Base-by-base conservation (phyloP, 441 rosid species). In the Adansonia rubrostipa region DNA sequence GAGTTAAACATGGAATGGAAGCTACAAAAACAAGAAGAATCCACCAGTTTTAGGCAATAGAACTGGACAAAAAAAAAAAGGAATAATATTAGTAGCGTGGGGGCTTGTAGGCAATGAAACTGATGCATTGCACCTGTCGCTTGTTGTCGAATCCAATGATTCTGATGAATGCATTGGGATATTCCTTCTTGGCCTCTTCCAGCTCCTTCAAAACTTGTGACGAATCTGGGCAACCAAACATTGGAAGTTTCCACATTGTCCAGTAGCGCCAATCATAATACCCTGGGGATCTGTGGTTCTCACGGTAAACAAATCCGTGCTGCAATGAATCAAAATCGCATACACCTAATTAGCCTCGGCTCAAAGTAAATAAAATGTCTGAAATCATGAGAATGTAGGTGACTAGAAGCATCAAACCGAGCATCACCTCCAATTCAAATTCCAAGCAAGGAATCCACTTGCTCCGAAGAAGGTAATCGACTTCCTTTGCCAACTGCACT, bases 101-200 rank as follows among this genome's bases (percentile, higher is more conserved):
- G 13, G 96, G 97, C 89, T 84, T 87, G 91, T 78, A 71, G 80
- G 92, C 95, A 45, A 92, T 88, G 93, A 92, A 90, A 85, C 92
- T 92, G 81, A 85, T 84, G 90, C 97, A 92, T 63, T 92, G 96
- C 40, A 89, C 92, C 86, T 94, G 94, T 50, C 93, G 94, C 9
- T 0, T 28, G 82, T 87, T 90, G 88, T 91, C 96, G 83, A 94
- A 92, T 61, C 92, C 93, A 51, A 90, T 86, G 78, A 92, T 90
- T 53, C 93, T 74, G 22, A 88, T 19, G 60, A 73, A 83, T 0
- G 86, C 76, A 0, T 63, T 0, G 0, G 91, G 93, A 88, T 89
- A 86, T 5, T 75, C 82, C 70, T 85, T 87, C 65, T 71, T 84
- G 70, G 72, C 68, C 76, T 90, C 94, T 0, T 88, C 71, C 0